Evolutionary conservation across 352 stramenopile species (phyloP), one percentile per base, ranked within the genome.

Genomic region (Globisporangium barbulae): DNA sequence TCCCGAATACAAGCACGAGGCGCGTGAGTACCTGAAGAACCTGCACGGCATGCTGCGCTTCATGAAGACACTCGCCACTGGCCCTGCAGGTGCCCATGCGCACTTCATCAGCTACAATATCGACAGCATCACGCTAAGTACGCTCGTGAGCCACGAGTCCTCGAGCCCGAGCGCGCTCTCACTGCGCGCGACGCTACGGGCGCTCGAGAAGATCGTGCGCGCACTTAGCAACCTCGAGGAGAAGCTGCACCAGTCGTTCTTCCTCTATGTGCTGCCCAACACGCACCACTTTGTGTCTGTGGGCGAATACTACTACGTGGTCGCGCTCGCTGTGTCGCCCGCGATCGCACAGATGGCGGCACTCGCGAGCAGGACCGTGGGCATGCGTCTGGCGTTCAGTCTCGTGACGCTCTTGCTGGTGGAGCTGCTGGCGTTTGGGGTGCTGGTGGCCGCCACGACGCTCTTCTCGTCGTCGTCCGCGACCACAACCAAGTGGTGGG

Each of bases 241-340:
- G 64, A 95, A 96, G 55, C 69, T 96, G 9, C 87, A 96, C 58
- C 87, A 94, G 66, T 96, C 87, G 41, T 96, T 93, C 55, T 96
- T 91, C 70, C 68, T 96, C 9, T 96, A 96, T 53, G 73, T 96
- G 33, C 73, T 96, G 2, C 84, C 84, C 6, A 91, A 72, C 55
- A 76, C 82, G 21, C 69, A 64, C 10, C 79, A 85, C 2, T 96
- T 96, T 63, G 82, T 96, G 12, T 96, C 88, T 0, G 83, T 96
- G 47, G 88, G 88, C 12, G 88, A 96, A 67, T 96, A 96, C 65
- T 89, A 88, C 62, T 94, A 94, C 63, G 68, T 74, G 1, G 75
- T 96, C 33, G 75, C 83, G n/a, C 69, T 96, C 3, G 74, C 77
- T 0, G 71, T 94, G 5, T 83, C 78, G 5, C 88, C 88, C 2